phyloP scores from a whole-genome alignment of 2,329 filamentous ascomycete species.

The Pseudogymnoascus sp. region DNA sequence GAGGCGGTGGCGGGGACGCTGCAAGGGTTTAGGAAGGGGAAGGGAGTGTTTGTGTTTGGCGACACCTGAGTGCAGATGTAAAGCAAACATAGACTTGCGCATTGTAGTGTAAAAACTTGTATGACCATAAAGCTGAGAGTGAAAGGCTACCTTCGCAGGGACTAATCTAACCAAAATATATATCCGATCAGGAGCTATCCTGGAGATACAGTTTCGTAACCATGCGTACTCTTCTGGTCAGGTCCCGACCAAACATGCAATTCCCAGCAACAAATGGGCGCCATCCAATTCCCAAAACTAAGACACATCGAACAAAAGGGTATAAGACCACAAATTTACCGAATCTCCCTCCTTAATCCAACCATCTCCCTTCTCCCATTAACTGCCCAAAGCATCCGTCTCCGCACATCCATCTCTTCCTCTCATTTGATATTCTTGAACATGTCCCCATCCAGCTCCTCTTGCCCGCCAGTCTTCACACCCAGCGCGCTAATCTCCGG shows the following conservation, averaged over 20 bases:
- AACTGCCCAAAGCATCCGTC: not conserved
- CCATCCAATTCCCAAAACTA: conserved; percentile 8
- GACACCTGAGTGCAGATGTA: conserved; percentile 29
- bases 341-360: conserved; percentile 1
- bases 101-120: conserved; percentile 10
- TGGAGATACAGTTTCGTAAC: not conserved
- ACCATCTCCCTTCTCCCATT: not conserved
- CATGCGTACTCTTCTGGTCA: not conserved
- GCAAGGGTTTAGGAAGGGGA: conserved; percentile 75
- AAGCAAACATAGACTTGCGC: conserved; percentile 18
- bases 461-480: conserved; percentile 25
- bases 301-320: conserved; percentile 11
- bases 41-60: conserved; percentile 81
- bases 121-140: conserved; percentile 1
- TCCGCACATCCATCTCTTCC: not conserved
- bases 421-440: conserved; percentile 31
- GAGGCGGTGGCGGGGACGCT: conserved; percentile 76
- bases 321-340: conserved; percentile 9
- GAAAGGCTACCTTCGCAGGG: conserved; percentile 1
- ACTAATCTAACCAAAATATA: not conserved
- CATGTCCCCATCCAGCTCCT: conserved; percentile 28
- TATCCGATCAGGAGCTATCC: not conserved
- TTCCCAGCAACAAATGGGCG: conserved; percentile 5
- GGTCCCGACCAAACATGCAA: not conserved
- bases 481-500: conserved; percentile 29